These are phyloP conservation scores for Zalerion maritima DNA, from an alignment of 495 filamentous ascomycete genomes.

Conservation along the genomic window DNA sequence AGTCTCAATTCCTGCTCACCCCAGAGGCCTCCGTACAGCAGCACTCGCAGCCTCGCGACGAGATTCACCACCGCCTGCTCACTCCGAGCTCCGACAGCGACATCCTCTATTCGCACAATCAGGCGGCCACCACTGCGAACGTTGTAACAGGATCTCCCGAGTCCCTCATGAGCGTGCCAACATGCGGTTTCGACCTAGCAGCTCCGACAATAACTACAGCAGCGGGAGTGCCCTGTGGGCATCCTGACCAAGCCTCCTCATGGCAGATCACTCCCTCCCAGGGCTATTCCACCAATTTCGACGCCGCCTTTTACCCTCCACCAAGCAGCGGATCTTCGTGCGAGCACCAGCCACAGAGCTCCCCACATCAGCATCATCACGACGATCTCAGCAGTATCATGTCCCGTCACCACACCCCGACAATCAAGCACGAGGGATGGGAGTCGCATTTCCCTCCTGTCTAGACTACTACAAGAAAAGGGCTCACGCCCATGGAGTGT, in stretches of 20 bases:
- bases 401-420: too few relatives aligned
- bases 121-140: too few relatives aligned
- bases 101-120: slow-evolving; percentile 13
- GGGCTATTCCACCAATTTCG: slow-evolving; percentile 9
- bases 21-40: slow-evolving; percentile 9
- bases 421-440: slow-evolving; percentile 25
- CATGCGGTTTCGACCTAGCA: slow-evolving; percentile 14
- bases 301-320: slow-evolving; percentile 13
- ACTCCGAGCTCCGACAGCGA: slow-evolving; percentile 23
- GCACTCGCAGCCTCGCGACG: slow-evolving; percentile 7
- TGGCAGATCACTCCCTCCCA: slow-evolving; percentile 7
- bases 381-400: slow-evolving; percentile 12
- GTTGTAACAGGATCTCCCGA: too few relatives aligned
- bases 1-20: slow-evolving; percentile 14
- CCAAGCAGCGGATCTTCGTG: slow-evolving; percentile 7
- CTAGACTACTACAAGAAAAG: too few relatives aligned
- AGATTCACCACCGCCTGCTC: slow-evolving; percentile 20
- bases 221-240: slow-evolving; percentile 12
- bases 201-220: too few relatives aligned
- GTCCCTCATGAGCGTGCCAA: too few relatives aligned
- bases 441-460: slow-evolving; percentile 10
- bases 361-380: slow-evolving; percentile 14
- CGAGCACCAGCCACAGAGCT: slow-evolving; percentile 16
- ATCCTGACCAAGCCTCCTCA: slow-evolving; percentile 15
- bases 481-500: too few relatives aligned